A percentile compares a stretch with the other conserved stretches of the same genome.
phyloP scores from a whole-genome alignment of 495 filamentous ascomycete species.

The Elaphomyces granulatus region DNA sequence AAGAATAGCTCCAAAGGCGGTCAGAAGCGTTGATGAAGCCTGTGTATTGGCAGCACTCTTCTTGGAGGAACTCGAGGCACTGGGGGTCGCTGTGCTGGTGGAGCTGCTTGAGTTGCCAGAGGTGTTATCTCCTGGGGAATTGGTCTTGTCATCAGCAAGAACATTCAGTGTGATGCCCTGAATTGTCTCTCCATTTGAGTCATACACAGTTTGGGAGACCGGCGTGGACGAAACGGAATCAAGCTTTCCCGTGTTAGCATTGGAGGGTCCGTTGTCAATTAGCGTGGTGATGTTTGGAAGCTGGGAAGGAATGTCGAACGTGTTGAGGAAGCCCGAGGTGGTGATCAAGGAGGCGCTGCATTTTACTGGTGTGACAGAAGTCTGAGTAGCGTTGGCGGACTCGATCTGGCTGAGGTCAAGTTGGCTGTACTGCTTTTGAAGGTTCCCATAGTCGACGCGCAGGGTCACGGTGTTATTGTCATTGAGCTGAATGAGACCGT shows the following conservation, averaged over 20 bases:
- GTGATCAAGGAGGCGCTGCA: constrained; percentile 53
- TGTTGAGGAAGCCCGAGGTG: constrained; percentile 45
- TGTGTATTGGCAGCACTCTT: constrained; percentile 13
- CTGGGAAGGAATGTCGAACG: constrained; percentile 55
- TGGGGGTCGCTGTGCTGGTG: constrained; percentile 25
- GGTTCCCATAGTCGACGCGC: constrained; percentile 57
- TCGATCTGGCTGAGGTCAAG: constrained; percentile 53
- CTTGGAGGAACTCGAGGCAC: constrained; percentile 18
- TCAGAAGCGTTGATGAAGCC: neutral
- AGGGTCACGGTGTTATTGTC: constrained; percentile 48
- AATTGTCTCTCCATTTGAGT: constrained; percentile 38
- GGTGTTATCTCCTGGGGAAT: constrained; percentile 28
- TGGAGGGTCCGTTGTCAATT: constrained; percentile 37
- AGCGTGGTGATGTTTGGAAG: constrained; percentile 38
- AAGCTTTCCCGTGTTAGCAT: constrained; percentile 41
- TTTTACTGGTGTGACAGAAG: constrained; percentile 34
- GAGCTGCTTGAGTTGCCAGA: constrained; percentile 10
- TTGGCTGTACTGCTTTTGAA: constrained; percentile 58
- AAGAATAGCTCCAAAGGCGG: constrained; percentile 1
- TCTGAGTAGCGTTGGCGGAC: constrained; percentile 38
- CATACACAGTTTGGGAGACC: constrained; percentile 40
- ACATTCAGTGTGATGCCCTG: constrained; percentile 38
- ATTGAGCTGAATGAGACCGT: constrained; percentile 60
- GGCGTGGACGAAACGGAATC: constrained; percentile 39
- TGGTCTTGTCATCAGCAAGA: constrained; percentile 36